phyloP scores from a whole-genome alignment of 805 yeast species.

The Lachancea nothofagi region DNA sequence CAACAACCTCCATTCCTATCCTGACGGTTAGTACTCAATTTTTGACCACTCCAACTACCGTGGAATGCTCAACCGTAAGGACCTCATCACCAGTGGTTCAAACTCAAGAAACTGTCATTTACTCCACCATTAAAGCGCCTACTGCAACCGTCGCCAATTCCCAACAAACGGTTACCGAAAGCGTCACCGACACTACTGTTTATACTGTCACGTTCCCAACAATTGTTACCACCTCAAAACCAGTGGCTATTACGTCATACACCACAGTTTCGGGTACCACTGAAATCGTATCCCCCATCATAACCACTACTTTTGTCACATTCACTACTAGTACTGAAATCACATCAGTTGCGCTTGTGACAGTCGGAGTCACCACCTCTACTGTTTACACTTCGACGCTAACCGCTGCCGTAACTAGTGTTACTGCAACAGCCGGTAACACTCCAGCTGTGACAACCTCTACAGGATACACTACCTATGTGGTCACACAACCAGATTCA shows the following conservation, averaged over 20 bases:
- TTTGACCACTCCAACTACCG: slow-evolving; percentile 6
- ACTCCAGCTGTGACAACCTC: not conserved
- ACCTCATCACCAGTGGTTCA: slow-evolving; percentile 1
- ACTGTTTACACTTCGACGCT: slow-evolving; percentile 2
- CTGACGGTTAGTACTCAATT: slow-evolving; percentile 1
- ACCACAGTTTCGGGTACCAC: slow-evolving; percentile 2
- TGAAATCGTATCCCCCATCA: slow-evolving; percentile 1
- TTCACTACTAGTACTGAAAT: not conserved
- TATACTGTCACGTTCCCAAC: slow-evolving; percentile 1
- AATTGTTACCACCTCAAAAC: not conserved
- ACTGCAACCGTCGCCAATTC: slow-evolving; percentile 1
- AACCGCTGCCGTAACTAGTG: slow-evolving; percentile 6
- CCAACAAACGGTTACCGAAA: slow-evolving; percentile 2
- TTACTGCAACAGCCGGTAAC: not conserved
- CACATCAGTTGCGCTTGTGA: slow-evolving; percentile 5
- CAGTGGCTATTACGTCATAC: slow-evolving; percentile 1
- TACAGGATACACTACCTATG: slow-evolving; percentile 3
- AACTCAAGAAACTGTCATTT: slow-evolving; percentile 2
- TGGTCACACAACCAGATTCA: slow-evolving; percentile 2
- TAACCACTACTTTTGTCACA: slow-evolving; percentile 5
- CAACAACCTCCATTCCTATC: not conserved
- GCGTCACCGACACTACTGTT: slow-evolving; percentile 2
- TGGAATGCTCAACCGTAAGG: slow-evolving; percentile 3
- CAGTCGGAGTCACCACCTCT: slow-evolving; percentile 1
- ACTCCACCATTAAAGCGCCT: slow-evolving; percentile 4